These are phyloP conservation scores for Capronia epimyces DNA, from an alignment of 2,329 filamentous ascomycete species.

Conservation along the genomic window DNA sequence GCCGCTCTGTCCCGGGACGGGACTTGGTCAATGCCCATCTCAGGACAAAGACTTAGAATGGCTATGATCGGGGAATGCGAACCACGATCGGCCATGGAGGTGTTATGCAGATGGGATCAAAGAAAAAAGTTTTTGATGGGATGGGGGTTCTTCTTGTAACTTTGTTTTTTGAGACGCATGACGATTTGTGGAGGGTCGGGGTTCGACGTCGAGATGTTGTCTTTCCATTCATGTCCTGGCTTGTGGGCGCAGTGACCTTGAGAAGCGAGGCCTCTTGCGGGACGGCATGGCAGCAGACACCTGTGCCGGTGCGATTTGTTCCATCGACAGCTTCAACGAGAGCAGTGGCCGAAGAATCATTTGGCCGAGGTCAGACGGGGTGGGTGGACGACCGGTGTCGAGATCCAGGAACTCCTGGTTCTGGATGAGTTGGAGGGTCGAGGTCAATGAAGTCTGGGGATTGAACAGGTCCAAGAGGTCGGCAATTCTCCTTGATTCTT, in stretches of 20 bases:
- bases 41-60: constrained; percentile 4
- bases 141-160: constrained; percentile 11
- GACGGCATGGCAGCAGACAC: too few species aligned
- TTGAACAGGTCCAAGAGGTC: not conserved
- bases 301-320: too few species aligned
- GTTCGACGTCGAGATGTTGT: not conserved
- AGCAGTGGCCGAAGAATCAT: too few species aligned
- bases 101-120: constrained; percentile 1
- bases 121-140: constrained; percentile 14
- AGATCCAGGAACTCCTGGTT: not conserved
- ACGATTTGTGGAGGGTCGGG: not conserved
- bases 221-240: too few species aligned
- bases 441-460: constrained; percentile 1
- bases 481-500: not conserved
- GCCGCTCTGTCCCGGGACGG: not conserved
- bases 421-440: constrained; percentile 1
- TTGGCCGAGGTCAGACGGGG: too few species aligned
- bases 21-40: not conserved
- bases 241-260: too few species aligned
- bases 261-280: too few species aligned
- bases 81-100: not conserved
- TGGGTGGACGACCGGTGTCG: too few species aligned
- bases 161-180: not conserved
- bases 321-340: too few species aligned
- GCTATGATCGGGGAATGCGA: constrained; percentile 6